A percentile compares a stretch with the other conserved stretches of the same genome.
Evolutionary conservation across 441 rosid genomes (phyloP).

Genomic region (Breynia disticha): DNA sequence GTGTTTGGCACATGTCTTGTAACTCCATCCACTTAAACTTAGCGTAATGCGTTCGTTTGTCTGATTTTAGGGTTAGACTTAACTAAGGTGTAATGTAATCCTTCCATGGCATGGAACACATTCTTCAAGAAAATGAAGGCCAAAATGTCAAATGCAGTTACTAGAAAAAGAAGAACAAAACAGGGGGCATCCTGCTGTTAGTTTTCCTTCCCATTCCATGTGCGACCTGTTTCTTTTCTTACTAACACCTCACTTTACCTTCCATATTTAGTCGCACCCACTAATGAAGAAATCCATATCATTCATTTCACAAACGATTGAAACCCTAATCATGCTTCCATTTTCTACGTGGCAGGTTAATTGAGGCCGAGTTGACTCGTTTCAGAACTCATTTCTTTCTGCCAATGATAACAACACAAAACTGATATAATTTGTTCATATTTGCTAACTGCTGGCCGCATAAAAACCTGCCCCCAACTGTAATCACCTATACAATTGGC

Average conservation of each 20-base stretch:
- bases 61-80: too few species aligned
- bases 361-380: too few species aligned
- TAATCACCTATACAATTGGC: constrained; percentile 24
- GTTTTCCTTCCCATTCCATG: constrained; percentile 8
- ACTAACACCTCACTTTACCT: not conserved
- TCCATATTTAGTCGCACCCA: not conserved
- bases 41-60: too few species aligned
- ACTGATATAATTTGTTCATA: not conserved
- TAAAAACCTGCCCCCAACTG: constrained; percentile 10
- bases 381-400: too few species aligned
- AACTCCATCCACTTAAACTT: too few species aligned
- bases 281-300: not conserved
- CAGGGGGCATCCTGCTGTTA: constrained; percentile 3
- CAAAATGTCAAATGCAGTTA: not conserved
- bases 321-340: too few species aligned
- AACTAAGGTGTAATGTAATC: too few species aligned
- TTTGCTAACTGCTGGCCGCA: constrained; percentile 20
- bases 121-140: not conserved
- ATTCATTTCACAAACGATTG: too few species aligned
- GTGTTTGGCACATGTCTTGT: too few species aligned
- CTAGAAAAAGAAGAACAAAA: not conserved
- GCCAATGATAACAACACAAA: too few species aligned
- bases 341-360: too few species aligned
- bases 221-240: not conserved
- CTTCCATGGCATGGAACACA: too few species aligned